phyloP scores from a whole-genome alignment of 805 yeast genomes.

The Ogataea henricii region DNA sequence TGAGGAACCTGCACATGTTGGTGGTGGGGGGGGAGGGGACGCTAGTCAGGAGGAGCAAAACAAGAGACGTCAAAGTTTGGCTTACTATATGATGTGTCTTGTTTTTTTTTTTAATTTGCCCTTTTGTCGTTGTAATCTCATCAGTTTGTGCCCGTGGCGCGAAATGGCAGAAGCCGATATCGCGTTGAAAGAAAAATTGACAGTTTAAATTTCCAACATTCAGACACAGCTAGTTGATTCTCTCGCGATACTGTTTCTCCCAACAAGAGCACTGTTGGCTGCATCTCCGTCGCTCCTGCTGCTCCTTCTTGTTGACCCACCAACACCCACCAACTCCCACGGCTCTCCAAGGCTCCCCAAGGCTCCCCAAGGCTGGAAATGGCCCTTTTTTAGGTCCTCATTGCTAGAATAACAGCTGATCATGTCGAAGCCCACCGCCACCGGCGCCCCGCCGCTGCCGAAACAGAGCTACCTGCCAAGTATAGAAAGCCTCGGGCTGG shows the following conservation, averaged over 20 bases:
- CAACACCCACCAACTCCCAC: no score
- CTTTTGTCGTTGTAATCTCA: neutral
- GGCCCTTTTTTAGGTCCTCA: neutral
- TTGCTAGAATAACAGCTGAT: neutral
- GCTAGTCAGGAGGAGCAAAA: neutral
- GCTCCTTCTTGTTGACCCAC: no score
- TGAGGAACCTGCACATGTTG: constrained; percentile 87
- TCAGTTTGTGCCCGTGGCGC: neutral
- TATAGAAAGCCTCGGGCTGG: constrained; percentile 14
- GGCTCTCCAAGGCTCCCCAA: neutral
- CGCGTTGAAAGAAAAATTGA: neutral
- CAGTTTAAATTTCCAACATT: no score
- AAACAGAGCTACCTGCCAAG: constrained; percentile 15
- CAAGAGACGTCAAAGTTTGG: no score
- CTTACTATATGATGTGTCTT: neutral
- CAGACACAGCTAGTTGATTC: no score
- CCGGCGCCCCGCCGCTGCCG: constrained; percentile 9
- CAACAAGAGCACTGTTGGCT: no score
- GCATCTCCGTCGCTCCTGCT: no score
- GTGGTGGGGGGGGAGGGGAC: constrained; percentile 29
- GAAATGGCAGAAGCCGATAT: neutral
- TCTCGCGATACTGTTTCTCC: no score
- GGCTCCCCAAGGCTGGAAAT: neutral
- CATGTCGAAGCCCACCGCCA: neutral
- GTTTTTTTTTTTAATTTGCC: neutral